Conservation (phyloP, 345 rosid genomes). For the Alliaria petiolata region DNA sequence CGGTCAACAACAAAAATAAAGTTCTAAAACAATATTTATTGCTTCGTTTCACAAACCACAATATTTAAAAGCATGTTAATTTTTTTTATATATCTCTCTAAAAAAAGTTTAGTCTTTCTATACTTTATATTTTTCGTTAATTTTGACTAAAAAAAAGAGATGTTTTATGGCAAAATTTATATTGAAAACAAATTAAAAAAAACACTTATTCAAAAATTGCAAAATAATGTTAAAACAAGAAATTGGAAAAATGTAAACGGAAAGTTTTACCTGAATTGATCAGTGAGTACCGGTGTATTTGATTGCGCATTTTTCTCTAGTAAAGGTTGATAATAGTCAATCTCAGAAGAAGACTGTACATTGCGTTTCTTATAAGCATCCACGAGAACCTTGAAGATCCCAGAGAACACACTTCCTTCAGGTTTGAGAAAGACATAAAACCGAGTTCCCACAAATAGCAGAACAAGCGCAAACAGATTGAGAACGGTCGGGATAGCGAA, state of each 20-base stretch:
- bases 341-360: conserved; percentile 30
- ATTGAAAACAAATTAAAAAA: too few relatives aligned
- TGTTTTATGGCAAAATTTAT: neutral
- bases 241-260: too few relatives aligned
- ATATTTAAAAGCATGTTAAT: too few relatives aligned
- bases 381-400: conserved; percentile 47
- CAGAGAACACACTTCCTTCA: conserved; percentile 59
- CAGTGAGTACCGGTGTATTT: conserved; percentile 45
- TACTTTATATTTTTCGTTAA: too few relatives aligned
- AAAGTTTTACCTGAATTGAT: conserved; percentile 44
- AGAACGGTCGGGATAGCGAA: conserved; percentile 67
- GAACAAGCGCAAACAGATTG: conserved; percentile 46
- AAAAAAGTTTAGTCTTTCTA: too few relatives aligned
- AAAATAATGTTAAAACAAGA: too few relatives aligned
- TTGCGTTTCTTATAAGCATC: conserved; percentile 55
- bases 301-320: conserved; percentile 27
- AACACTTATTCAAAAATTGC: too few relatives aligned
- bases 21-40: too few relatives aligned
- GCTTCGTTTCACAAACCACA: too few relatives aligned
- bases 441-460: conserved; percentile 55
- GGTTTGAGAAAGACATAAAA: conserved; percentile 58
- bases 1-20: too few relatives aligned
- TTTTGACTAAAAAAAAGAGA: too few relatives aligned
- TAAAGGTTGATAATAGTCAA: conserved; percentile 50
- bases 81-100: too few relatives aligned